Evolutionary conservation across 345 rosid species (phyloP).

Genomic region (Clarkia xantiana): DNA sequence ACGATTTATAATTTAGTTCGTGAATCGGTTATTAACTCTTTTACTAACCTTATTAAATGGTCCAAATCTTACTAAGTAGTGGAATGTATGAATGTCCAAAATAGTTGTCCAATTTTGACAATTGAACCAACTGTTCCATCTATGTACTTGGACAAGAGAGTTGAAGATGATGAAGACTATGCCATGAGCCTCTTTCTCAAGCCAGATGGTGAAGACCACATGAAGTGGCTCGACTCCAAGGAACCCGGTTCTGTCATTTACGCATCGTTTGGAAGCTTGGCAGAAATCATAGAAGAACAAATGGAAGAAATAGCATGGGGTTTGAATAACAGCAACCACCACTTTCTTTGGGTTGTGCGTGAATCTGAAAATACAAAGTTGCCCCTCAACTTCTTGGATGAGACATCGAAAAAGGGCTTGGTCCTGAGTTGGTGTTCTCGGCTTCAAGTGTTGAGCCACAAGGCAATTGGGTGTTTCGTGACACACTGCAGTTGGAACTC

Average conservation of each 20-base stretch:
- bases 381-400: slow-evolving; percentile 18
- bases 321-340: slow-evolving; percentile 15
- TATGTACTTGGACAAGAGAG: slow-evolving; percentile 16
- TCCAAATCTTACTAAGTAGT: slow-evolving; percentile 8
- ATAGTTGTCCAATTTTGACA: slow-evolving; percentile 7
- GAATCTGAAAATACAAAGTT: slow-evolving; percentile 31
- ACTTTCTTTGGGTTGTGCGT: slow-evolving; percentile 49
- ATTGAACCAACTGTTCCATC: slow-evolving; percentile 28
- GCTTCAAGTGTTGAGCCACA: slow-evolving; percentile 32
- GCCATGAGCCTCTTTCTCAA: slow-evolving; percentile 17
- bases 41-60: background rate
- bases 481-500: slow-evolving; percentile 51
- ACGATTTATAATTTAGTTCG: too few species aligned
- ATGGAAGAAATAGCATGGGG: slow-evolving; percentile 38
- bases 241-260: slow-evolving; percentile 32
- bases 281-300: slow-evolving; percentile 24
- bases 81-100: slow-evolving; percentile 13
- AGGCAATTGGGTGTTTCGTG: slow-evolving; percentile 30
- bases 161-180: slow-evolving; percentile 17
- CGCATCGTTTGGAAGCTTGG: slow-evolving; percentile 48
- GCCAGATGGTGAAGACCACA: slow-evolving; percentile 17
- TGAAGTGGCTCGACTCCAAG: slow-evolving; percentile 37
- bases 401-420: slow-evolving; percentile 22
- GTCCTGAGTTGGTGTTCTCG: slow-evolving; percentile 39
- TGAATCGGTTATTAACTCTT: too few species aligned